A percentile compares a stretch with the other conserved stretches of the same genome.
phyloP scores from a whole-genome alignment of 352 stramenopile species.

The Phytophthora crassamura region DNA sequence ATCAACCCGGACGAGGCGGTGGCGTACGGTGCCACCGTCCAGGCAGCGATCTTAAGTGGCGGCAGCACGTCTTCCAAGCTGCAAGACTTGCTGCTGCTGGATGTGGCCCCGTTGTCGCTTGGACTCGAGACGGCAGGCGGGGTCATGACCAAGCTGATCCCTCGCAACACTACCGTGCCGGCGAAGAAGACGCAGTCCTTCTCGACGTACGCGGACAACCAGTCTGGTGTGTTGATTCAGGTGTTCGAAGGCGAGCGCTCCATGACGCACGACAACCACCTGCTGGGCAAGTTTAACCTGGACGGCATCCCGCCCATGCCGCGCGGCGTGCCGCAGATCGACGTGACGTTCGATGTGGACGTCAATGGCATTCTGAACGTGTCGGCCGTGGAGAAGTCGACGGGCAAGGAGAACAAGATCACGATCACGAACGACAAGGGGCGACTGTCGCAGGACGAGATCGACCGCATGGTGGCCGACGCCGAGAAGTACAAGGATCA shows the following conservation, averaged over 20 bases:
- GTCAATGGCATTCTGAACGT: conserved; percentile 95
- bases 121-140: conserved; percentile 87
- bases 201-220: conserved; percentile 88
- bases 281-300: conserved; percentile 89
- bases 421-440: conserved; percentile 99
- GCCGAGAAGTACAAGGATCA: conserved; percentile 98
- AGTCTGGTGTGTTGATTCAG: conserved; percentile 84
- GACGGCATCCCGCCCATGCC: conserved; percentile 86
- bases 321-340: conserved; percentile 86
- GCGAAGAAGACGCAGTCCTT: conserved; percentile 88
- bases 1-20: conserved; percentile 89
- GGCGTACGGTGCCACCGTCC: conserved; percentile 75
- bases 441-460: conserved; percentile 96
- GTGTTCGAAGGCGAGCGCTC: conserved; percentile 93
- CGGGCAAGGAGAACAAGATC: conserved; percentile 97
- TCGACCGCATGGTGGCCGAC: conserved; percentile 98
- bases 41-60: conserved; percentile 63
- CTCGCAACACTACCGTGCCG: conserved; percentile 86
- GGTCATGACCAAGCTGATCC: conserved; percentile 89
- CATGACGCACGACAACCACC: conserved; percentile 94
- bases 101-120: conserved; percentile 88
- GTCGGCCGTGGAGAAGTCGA: conserved; percentile 93
- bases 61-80: conserved; percentile 81
- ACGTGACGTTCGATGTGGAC: conserved; percentile 91
- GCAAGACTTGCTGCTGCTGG: conserved; percentile 83